Evolutionary conservation across 225 moss, liverwort and hornwort genomes (phyloP), one percentile per base, ranked within the genome.

Genomic region (Antitrichia curtipendula): DNA sequence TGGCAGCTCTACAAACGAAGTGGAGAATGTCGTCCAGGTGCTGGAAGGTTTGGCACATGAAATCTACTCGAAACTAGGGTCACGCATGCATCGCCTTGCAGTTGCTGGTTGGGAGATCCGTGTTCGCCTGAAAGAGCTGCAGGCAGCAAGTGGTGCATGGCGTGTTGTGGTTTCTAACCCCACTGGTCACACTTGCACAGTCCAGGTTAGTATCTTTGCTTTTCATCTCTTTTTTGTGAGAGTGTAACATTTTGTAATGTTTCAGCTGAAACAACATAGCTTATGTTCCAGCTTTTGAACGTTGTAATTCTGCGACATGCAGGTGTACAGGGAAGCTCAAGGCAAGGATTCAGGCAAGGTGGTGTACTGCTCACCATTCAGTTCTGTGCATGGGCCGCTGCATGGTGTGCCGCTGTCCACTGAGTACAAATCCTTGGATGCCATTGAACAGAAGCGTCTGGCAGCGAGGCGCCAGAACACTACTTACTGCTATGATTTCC

Each of bases 31-130:
- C 84, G 92, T 91, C 32, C 84, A 91, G 61, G 91, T 90, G 22
- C 90, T 97, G 60, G 88, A 94, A 89, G 90, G 86, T 18, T 87
- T 96, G 73, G 95, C 97, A 50, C 91, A 94, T 50, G 88, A 90
- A 78, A 92, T 97, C 16, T 96, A 95, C 88, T 91, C 92, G 66
- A 96, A 94, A 86, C 86, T 99, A 58, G 97, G 97, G 75, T 89
- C 94, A 29, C 95, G 97, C 65, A 99, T 99, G 98, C 95, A 99
- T 85, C 93, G 95, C 53, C 94, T 99, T 85, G 98, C 97, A 41
- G 91, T 99, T 86, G 95, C 95, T 60, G 95, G 93, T 73, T 97
- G 98, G 98, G 98, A 99, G 87, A 49, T 99, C n/a, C 98, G 97
- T 87, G 94, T 99, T 57, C 97, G 97, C 75, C 84, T 99, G 49